These are phyloP conservation scores for Colletotrichum karsti DNA, from an alignment of 2,329 filamentous ascomycete species.

Conservation along the genomic window DNA sequence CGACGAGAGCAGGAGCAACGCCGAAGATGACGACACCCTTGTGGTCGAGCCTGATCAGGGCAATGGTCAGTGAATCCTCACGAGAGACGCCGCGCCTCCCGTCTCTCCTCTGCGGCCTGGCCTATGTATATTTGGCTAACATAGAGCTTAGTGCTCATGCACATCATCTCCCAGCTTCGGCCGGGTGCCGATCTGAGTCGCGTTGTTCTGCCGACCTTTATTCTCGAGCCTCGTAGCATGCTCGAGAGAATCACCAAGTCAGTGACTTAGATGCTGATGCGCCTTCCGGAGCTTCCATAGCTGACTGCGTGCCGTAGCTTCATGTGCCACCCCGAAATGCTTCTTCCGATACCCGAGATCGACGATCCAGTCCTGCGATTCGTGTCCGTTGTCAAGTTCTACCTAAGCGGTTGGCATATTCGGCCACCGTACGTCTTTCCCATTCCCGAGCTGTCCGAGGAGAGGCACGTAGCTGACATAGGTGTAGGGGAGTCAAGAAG, in stretches of 20 bases:
- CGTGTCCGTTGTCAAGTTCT: conserved; percentile 96
- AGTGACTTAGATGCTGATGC: conserved; percentile 38
- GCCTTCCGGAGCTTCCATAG: background rate
- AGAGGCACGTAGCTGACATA: conserved; percentile 9
- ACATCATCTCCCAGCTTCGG: conserved; percentile 96
- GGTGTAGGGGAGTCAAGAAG: conserved; percentile 93
- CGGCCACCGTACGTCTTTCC: conserved; percentile 81
- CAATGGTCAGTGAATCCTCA: conserved; percentile 72
- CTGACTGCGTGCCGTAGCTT: conserved; percentile 68
- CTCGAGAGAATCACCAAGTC: conserved; percentile 98
- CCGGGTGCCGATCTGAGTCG: conserved; percentile 95
- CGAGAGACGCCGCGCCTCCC: background rate
- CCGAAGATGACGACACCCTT: conserved; percentile 76
- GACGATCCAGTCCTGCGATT: conserved; percentile 92
- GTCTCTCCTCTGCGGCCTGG: background rate
- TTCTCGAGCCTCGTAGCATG: conserved; percentile 97
- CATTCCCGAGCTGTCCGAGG: conserved; percentile 5
- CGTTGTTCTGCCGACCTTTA: conserved; percentile 95
- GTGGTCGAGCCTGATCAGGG: conserved; percentile 92
- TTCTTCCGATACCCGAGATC: conserved; percentile 86
- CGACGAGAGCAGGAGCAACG: conserved; percentile 59
- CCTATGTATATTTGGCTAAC: conserved; percentile 10
- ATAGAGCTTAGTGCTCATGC: conserved; percentile 77
- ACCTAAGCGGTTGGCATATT: conserved; percentile 98
- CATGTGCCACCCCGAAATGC: conserved; percentile 98